Evolutionary conservation across 208 protist species (phyloP), one percentile per base, ranked within the genome.

Genomic region (Sergeia podlipaevii): DNA sequence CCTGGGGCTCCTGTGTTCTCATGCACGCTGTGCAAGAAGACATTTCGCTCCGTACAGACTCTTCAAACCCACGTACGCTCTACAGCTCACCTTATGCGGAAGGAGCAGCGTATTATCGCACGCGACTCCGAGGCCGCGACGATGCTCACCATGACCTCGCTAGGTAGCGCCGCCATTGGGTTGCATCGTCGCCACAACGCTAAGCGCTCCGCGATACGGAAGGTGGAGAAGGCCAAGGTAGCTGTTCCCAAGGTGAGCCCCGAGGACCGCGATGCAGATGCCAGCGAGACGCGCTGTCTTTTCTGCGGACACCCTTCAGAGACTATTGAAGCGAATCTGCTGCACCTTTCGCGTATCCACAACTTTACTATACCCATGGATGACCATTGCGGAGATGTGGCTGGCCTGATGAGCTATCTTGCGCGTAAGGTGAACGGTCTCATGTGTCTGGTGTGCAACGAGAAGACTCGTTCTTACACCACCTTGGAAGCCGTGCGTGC

Each of bases 1-100:
- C 66, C 49, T 49, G 65, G 59, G 21, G 62, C 60, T 15, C 80
- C 85, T 2, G 50, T 81, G 7, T 96, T 84, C 60, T 85, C 80
- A 3, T 96, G 89, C 74, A 96, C 82, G 18, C 73, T 96, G 46
- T 96, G 89, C 80, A 90, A 90, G 46, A 96, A 96, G 57, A 81
- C 76, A 2, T 96, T 96, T 48, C 85, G 71, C 47, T 92, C 78
- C 1, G 84, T 93, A 30, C 89, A 93, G 51, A 96, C 89, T 7
- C 77, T 96, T 20, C 89, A 96, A 69, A 73, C 85, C 4, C 89
- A 96, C 64, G 70, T 96, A 27, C 83, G 84, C 65, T 96, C 89
- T 18, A 96, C 83, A 18, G 85, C 89, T 0, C 89, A 96, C 60
- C 65, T 96, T 20, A 90, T 96, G 54, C 82, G 79, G 36, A 96